Evolutionary conservation across 257 asterid species (phyloP), one percentile per base, ranked within the genome.

Genomic region (Ophiorrhiza pumila): DNA sequence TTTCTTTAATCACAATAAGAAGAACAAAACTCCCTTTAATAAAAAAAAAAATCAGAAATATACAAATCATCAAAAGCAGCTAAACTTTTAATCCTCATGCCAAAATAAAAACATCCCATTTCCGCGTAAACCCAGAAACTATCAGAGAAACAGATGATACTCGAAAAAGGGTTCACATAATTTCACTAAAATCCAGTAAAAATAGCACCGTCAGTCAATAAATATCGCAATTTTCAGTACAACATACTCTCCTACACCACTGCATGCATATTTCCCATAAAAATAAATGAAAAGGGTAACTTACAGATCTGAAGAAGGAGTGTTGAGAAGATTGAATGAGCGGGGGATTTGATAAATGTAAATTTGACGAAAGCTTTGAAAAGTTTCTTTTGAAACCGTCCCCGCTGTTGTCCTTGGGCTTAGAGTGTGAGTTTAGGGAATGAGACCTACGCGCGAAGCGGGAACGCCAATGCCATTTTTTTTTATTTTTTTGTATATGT

Each of bases 381-480:
- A 11, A 72, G 39, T 72, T 73, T 72, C 75, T 76, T 77, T 69
- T n/a, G 85, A 82, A 84, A 80, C 91, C 78, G 83, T 73, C 77
- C 62, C 32, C 59, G 35, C 22, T 62, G 27, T 39, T 64, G 70
- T 49, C 73, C 37, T 10, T 13, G 35, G 62, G 56, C 76, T 67
- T 62, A 25, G 32, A 42, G 13, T 4, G 6, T 34, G 17, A 4
- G 55, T 39, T 46, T 22, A 65, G 49, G 59, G 74, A 68, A 41
- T 62, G 56, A 56, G 74, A 55, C 78, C 68, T 39, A 75, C 84
- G 82, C 58, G 72, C 74, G 85, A 75, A 81, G 91, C 89, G 87
- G 91, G 89, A 84, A 86, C 50, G n/a, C n/a, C n/a, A n/a, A n/a
- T n/a, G n/a, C n/a, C n/a, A n/a, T n/a, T n/a, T n/a, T n/a, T n/a